Percentiles rank a stretch among this genome's conserved stretches.
phyloP scores from a whole-genome alignment of 2,329 filamentous ascomycete genomes.

The Pseudogymnoascus sp. region DNA sequence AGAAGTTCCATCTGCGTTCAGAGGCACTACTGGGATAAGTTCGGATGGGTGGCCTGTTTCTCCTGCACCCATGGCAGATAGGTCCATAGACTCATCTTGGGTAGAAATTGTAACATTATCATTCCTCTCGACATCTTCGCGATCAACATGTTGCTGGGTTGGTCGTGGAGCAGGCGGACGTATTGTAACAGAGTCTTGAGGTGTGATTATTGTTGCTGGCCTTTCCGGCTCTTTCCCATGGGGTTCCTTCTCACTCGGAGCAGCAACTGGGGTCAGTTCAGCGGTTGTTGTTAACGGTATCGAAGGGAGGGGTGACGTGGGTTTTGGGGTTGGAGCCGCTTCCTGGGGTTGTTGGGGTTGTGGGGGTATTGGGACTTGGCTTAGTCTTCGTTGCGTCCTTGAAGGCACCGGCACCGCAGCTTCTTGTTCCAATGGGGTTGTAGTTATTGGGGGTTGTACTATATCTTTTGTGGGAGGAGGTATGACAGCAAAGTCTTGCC shows the following conservation, averaged over 20 bases:
- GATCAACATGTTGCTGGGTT: background rate
- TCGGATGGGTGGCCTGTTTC: conserved; percentile 11
- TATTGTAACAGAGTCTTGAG: background rate
- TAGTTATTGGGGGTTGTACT: background rate
- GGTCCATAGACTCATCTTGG: conserved; percentile 6
- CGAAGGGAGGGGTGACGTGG: background rate
- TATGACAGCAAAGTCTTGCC: background rate
- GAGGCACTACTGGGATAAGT: conserved; percentile 17
- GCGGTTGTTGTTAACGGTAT: background rate
- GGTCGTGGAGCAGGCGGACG: background rate
- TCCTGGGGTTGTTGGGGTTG: background rate
- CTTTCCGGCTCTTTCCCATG: background rate
- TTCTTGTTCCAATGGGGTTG: background rate
- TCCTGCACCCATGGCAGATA: conserved; percentile 12
- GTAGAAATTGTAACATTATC: background rate
- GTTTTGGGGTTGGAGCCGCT: background rate
- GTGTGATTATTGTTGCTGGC: background rate
- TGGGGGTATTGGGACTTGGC: background rate
- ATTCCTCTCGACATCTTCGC: background rate
- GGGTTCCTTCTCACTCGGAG: background rate
- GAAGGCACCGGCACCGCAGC: background rate
- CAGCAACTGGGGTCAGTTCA: background rate
- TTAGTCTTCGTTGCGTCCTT: background rate
- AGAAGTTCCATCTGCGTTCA: conserved; percentile 24
- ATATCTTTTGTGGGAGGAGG: background rate